Evolutionary conservation across 257 asterid species (phyloP).

Genomic region (Datura wrightii): DNA sequence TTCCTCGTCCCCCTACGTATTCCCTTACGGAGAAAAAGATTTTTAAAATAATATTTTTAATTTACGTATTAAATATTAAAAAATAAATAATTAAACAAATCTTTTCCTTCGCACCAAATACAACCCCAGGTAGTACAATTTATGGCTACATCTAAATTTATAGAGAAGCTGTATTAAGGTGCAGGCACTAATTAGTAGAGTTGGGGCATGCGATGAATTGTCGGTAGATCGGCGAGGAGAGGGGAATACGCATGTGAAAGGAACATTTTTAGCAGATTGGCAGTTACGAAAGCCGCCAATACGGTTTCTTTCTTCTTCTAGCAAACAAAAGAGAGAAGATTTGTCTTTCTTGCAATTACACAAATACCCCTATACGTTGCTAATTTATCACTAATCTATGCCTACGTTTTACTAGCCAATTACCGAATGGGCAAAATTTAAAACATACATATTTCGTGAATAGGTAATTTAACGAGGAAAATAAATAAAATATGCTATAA

Average conservation of each 20-base stretch:
- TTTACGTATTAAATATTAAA: too few relatives aligned
- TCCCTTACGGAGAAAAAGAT: too few relatives aligned
- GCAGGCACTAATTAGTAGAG: too few relatives aligned
- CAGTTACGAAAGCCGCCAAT: slow-evolving; percentile 48
- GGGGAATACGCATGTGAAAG: slow-evolving; percentile 42
- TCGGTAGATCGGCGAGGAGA: slow-evolving; percentile 28
- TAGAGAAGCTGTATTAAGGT: too few relatives aligned
- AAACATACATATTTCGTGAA: slow-evolving; percentile 30
- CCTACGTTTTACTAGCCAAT: slow-evolving; percentile 35
- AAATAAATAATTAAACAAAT: too few relatives aligned
- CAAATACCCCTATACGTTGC: slow-evolving; percentile 18
- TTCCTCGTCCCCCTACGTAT: not conserved
- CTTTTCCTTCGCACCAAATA: too few relatives aligned
- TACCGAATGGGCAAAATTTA: slow-evolving; percentile 32
- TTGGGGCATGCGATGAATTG: not conserved
- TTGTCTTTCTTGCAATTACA: not conserved
- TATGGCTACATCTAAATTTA: too few relatives aligned
- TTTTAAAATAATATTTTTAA: too few relatives aligned
- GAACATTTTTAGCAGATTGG: slow-evolving; percentile 42
- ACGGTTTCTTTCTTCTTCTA: not conserved
- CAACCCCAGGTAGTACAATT: too few relatives aligned
- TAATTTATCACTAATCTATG: slow-evolving; percentile 35
- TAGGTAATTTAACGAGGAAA: too few relatives aligned
- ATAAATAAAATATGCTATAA: too few relatives aligned
- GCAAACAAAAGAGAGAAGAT: not conserved